Percentiles rank a stretch among this genome's conserved stretches.
These are phyloP conservation scores for Sporobolomyces phaffii DNA, from an alignment of 768 basidiomycete genomes.

Conservation along the genomic window DNA sequence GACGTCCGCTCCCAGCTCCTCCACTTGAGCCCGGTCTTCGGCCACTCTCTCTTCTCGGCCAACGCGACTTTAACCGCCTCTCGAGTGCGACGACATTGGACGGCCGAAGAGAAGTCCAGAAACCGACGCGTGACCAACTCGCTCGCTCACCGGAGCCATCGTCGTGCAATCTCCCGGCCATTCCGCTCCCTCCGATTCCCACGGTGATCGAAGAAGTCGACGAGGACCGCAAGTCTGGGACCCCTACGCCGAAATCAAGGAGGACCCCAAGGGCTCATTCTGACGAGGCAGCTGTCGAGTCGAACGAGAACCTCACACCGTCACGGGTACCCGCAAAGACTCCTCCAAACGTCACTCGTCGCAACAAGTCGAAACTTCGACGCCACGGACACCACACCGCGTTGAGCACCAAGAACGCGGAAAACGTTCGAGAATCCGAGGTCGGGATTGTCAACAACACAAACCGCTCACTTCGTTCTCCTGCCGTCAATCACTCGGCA, in stretches of 20 bases:
- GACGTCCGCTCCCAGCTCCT: neutral
- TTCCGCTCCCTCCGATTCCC: constrained; percentile 12
- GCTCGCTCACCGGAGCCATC: neutral
- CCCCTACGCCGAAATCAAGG: constrained; percentile 10
- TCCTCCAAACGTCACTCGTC: constrained; percentile 4
- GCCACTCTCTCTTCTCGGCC: constrained; percentile 18
- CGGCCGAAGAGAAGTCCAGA: neutral
- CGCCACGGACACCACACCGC: too few relatives aligned
- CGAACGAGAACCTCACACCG: neutral
- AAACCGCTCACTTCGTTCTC: too few relatives aligned
- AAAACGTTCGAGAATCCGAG: too few relatives aligned
- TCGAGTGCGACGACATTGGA: neutral
- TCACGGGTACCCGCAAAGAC: too few relatives aligned
- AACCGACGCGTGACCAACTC: neutral
- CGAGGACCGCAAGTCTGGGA: constrained; percentile 10
- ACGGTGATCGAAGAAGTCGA: constrained; percentile 15
- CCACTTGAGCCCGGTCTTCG: neutral
- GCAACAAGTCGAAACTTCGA: neutral
- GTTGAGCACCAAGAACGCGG: too few relatives aligned
- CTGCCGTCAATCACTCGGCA: too few relatives aligned
- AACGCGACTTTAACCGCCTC: constrained; percentile 11
- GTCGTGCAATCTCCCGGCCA: neutral
- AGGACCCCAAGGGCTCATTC: neutral
- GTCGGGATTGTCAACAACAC: too few relatives aligned
- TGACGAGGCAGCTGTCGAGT: neutral